These are phyloP conservation scores for Syzygium aqueum DNA, from an alignment of 345 rosid genomes.

Conservation along the genomic window DNA sequence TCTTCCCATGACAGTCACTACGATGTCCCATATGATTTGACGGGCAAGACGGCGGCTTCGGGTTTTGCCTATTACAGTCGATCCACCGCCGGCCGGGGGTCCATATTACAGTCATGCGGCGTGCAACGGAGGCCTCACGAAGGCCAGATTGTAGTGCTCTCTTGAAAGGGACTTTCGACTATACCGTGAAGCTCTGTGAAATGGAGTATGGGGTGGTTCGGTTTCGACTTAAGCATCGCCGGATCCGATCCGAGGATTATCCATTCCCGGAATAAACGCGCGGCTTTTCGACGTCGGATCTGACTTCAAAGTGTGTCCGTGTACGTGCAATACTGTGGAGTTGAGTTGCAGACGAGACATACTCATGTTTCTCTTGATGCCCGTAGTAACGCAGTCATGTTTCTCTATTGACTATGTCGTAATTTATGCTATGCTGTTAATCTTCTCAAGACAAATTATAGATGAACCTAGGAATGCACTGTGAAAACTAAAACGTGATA, in stretches of 20 bases:
- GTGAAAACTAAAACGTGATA: background rate
- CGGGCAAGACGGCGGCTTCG: background rate
- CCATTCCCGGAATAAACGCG: background rate
- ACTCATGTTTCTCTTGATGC: background rate
- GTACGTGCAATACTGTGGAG: background rate
- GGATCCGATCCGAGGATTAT: background rate
- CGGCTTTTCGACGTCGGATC: background rate
- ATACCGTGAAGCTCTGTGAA: background rate
- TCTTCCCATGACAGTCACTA: background rate
- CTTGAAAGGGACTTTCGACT: background rate
- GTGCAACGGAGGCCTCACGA: too few species aligned
- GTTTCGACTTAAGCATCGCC: background rate
- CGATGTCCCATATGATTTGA: background rate
- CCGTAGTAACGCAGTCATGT: background rate
- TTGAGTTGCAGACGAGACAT: background rate
- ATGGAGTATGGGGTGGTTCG: fast-evolving
- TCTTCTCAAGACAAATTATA: too few species aligned
- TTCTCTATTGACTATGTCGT: background rate
- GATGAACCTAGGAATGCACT: background rate
- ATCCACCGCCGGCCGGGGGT: background rate
- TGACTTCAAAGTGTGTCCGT: background rate
- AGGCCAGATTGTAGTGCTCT: too few species aligned
- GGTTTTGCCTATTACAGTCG: background rate
- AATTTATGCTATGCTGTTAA: too few species aligned
- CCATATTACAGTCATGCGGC: background rate